Evolutionary conservation across 192 early-diverging fungal genomes (phyloP), one percentile per base, ranked within the genome.

Genomic region (Spizellomyces punctatus): DNA sequence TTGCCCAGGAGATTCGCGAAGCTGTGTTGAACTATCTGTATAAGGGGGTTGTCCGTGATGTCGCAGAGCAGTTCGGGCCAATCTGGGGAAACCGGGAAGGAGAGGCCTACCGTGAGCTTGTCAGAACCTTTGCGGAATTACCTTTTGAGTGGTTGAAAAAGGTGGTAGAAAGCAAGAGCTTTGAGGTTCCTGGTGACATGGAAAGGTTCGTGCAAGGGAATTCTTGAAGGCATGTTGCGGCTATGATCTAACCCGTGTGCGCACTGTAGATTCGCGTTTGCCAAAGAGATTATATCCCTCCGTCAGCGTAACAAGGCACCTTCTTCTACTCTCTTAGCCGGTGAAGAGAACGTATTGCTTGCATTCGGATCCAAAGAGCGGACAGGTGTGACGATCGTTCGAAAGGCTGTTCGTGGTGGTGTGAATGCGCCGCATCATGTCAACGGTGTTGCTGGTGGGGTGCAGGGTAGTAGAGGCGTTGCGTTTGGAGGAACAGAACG

Each of bases 101-200:
- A 1, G 83, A 88, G 19, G 78, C 65, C 5, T 88, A 85, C 67
- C 69, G 72, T 64, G 80, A 78, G 68, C 76, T 88, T 10, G 82
- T 88, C 6, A 46, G 27, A 46, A 49, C 79, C 9, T 88, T 88
- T 64, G 59, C 80, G 10, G 81, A 86, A 49, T 73, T 88, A 52
- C 87, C 87, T 17, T 88, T 86, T 74, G 87, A 88, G 47, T 88
- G 87, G 87, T 74, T 88, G 19, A 88, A 88, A 66, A 75, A 66
- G 46, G 83, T 88, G 5, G 79, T 88, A 45, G 87, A 88, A 76
- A 79, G 75, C 46, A 73, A 73, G 56, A 73, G 63, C 6, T 88
- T 88, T 63, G 79, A 83, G 47, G 82, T 82, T 5, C 86, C 87
- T 5, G 73, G 67, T 48, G 87, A 88, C 48, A 84, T 86, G 80